A percentile compares a stretch with the other conserved stretches of the same genome.
Conservation (phyloP, 306 rosid species). For the Lathyrus tuberosus region DNA sequence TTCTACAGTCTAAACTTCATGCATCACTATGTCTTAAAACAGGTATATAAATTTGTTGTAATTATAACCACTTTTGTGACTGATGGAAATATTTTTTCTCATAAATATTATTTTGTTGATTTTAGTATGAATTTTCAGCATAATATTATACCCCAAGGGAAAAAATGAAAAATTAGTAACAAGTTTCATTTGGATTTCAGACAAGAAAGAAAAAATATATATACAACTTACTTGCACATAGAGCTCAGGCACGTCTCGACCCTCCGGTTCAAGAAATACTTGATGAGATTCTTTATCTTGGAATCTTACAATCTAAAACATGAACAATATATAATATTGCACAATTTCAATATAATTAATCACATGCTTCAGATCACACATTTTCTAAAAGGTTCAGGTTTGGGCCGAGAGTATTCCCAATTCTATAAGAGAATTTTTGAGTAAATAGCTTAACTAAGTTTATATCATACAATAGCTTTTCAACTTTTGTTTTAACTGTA, state of each 20-base stretch:
- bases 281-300: slow-evolving; percentile 96
- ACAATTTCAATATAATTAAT: slow-evolving; percentile 22
- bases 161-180: background rate
- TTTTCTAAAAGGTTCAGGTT: slow-evolving; percentile 21
- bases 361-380: slow-evolving; percentile 32
- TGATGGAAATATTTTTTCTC: background rate
- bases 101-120: slow-evolving; percentile 24
- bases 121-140: slow-evolving; percentile 29
- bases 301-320: slow-evolving; percentile 78
- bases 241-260: slow-evolving; percentile 89
- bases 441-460: background rate
- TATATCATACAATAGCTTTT: background rate
- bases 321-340: slow-evolving; percentile 28
- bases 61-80: slow-evolving; percentile 18
- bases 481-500: slow-evolving; percentile 3
- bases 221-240: slow-evolving; percentile 77
- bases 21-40: slow-evolving; percentile 25
- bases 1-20: slow-evolving; percentile 16
- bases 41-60: background rate
- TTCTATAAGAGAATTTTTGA: background rate
- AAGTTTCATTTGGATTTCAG: slow-evolving; percentile 19
- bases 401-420: background rate
- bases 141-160: background rate
- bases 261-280: slow-evolving; percentile 98
- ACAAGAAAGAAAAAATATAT: background rate